Percentiles rank a stretch among this genome's conserved stretches.
Evolutionary conservation across 2,329 filamentous ascomycete genomes (phyloP).

Genomic region (Aspergillus sp.): DNA sequence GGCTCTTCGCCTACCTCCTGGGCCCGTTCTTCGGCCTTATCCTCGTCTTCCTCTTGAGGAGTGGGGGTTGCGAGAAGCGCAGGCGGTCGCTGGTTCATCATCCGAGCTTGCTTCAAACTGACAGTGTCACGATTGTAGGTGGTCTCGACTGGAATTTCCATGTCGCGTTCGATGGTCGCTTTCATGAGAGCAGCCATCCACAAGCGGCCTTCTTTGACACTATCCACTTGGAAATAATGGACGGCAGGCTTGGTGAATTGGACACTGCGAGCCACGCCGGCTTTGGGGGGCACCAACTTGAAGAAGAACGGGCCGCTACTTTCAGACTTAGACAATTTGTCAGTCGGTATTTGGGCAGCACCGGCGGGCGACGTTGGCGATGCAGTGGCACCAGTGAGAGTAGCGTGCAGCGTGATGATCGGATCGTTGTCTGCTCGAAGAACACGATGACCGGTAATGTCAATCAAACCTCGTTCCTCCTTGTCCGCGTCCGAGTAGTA

Average conservation of each 20-base stretch:
- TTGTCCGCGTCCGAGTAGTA: constrained; percentile 92
- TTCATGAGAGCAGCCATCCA: constrained; percentile 99
- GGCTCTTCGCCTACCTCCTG: constrained; percentile 3
- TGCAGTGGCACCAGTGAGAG: constrained; percentile 76
- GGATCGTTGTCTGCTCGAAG: constrained; percentile 87
- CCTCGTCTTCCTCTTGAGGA: constrained; percentile 16
- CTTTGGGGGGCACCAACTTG: constrained; percentile 87
- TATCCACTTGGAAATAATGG: constrained; percentile 95
- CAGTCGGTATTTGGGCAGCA: constrained; percentile 23
- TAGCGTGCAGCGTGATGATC: constrained; percentile 83
- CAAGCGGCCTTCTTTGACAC: constrained; percentile 73
- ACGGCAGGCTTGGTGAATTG: constrained; percentile 97
- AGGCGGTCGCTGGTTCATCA: constrained; percentile 82
- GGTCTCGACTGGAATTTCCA: constrained; percentile 68
- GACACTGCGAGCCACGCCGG: constrained; percentile 79
- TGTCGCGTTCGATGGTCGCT: constrained; percentile 91
- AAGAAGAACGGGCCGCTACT: constrained; percentile 86
- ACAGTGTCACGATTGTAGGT: constrained; percentile 98
- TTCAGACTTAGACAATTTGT: constrained; percentile 23
- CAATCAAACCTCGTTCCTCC: constrained; percentile 90
- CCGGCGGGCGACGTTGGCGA: constrained; percentile 53
- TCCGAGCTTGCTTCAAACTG: constrained; percentile 76
- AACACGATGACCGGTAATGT: constrained; percentile 97
- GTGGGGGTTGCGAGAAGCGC: constrained; percentile 62
- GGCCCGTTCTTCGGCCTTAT: constrained; percentile 14